Base-by-base conservation (phyloP, 176 grass and related monocot species). In the Triticum dicoccoides region DNA sequence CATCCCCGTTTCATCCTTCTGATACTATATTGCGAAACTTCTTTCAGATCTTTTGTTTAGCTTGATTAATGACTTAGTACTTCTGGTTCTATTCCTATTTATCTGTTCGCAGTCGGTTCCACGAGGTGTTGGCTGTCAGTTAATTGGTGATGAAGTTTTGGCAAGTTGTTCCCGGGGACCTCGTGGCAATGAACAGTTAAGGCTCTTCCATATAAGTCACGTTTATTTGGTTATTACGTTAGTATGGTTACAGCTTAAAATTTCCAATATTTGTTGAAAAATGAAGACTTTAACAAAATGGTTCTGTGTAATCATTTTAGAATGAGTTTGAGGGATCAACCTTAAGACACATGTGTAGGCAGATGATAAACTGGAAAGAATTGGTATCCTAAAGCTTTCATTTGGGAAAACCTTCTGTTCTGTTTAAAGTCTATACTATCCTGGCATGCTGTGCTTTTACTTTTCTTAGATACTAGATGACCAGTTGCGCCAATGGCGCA, bases 111-210 rank as follows among this genome's bases (percentile, higher is more conserved):
- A 94, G 92, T 96, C 90, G 58, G 65, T 98, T 82, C 80, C 91
- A 21, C 76, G 93, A 80, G 95, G 82, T 88, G 79, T 85, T 81
- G 82, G 93, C 49, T 98, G 82, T 80, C 92, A 88, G 56, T 70
- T 96, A 82, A 91, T 96, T 49, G 90, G 86, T 25, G 90, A 96
- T 62, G 93, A 94, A 76, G 82, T 98, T 79, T 82, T 98, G 82
- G 88, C 92, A 81, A 89, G 91, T 58, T 92, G 88, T 92, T 86
- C 91, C 15, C 89, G 83, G 80, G 92, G 94, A 70, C 94, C 94
- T 84, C 87, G 92, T 79, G 92, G 94, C 71, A 98, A 91, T 29
- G 96, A 94, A 90, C 89, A 91, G 90, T 98, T 87, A 92, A 71
- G 29, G 77, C 59, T 81, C 27, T 86, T 91, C 75, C 47, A 29